phyloP scores from a whole-genome alignment of 2,329 filamentous ascomycete species.

The Curvularia sp. region DNA sequence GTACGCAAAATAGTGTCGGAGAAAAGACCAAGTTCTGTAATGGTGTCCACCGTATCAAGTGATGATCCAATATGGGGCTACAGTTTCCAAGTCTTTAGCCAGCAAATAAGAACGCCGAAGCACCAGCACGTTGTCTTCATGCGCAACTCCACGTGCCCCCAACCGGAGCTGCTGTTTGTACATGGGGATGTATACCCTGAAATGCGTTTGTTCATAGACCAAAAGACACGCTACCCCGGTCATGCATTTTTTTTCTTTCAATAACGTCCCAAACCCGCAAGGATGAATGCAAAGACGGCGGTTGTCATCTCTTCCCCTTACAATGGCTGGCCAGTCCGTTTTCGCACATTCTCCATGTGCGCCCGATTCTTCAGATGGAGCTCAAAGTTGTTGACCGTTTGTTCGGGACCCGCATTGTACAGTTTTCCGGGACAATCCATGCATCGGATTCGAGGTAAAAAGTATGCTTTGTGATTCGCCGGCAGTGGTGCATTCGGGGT shows the following conservation, averaged over 20 bases:
- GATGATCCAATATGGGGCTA: constrained; percentile 19
- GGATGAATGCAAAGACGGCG: not conserved
- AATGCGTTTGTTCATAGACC: constrained; percentile 24
- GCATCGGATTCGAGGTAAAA: constrained; percentile 87
- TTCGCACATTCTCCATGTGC: constrained; percentile 61
- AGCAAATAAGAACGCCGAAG: constrained; percentile 42
- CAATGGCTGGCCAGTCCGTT: constrained; percentile 35
- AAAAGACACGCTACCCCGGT: constrained; percentile 15
- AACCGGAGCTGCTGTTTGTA: constrained; percentile 29
- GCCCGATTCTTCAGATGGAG: constrained; percentile 85
- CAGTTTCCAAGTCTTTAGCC: constrained; percentile 25
- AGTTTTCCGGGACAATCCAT: constrained; percentile 92
- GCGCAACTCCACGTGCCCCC: constrained; percentile 22
- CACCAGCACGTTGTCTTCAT: constrained; percentile 31
- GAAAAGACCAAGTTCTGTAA: constrained; percentile 11
- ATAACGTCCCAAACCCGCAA: constrained; percentile 7
- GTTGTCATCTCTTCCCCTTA: constrained; percentile 7
- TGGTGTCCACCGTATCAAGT: constrained; percentile 7
- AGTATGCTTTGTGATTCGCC: constrained; percentile 76
- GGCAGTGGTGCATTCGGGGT: constrained; percentile 61
- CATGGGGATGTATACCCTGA: constrained; percentile 22
- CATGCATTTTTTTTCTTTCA: constrained; percentile 16
- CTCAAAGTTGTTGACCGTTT: constrained; percentile 88
- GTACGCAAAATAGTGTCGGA: constrained; percentile 11
- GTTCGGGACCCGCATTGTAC: constrained; percentile 87